A percentile compares a stretch with the other conserved stretches of the same genome.
These are phyloP conservation scores for Ramaria rubella DNA, from an alignment of 768 basidiomycete species.

Conservation along the genomic window DNA sequence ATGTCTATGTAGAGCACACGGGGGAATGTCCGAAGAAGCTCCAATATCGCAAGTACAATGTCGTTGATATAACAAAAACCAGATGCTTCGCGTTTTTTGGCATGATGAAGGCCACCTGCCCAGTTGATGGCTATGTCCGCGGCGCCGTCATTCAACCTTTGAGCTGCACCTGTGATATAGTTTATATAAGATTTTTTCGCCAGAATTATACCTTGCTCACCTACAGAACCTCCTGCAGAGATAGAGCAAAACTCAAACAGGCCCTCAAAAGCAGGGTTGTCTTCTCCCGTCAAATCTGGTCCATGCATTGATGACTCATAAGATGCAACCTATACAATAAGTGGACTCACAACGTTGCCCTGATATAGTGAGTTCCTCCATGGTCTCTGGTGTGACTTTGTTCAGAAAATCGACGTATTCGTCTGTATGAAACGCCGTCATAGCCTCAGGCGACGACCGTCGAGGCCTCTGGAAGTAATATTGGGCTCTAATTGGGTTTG, in stretches of 20 bases:
- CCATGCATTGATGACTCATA: conserved; percentile 3
- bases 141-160: conserved; percentile 69
- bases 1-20: conserved; percentile 97
- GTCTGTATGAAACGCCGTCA: conserved; percentile 97
- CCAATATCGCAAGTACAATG: conserved; percentile 91
- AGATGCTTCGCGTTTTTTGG: conserved; percentile 97
- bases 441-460: conserved; percentile 62
- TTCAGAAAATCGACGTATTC: conserved; percentile 93
- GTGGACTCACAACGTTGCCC: conserved; percentile 71
- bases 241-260: conserved; percentile 96
- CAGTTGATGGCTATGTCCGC: conserved; percentile 88
- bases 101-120: conserved; percentile 98
- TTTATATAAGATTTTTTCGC: background rate
- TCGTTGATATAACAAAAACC: conserved; percentile 99
- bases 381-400: conserved; percentile 86
- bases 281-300: conserved; percentile 68
- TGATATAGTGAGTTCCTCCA: conserved; percentile 75
- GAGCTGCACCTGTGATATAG: conserved; percentile 57
- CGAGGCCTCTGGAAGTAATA: conserved; percentile 47
- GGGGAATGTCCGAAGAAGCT: conserved; percentile 76
- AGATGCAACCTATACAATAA: background rate
- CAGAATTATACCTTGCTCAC: conserved; percentile 36
- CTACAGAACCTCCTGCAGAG: conserved; percentile 90
- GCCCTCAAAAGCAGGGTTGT: conserved; percentile 95
- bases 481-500: background rate